Base-by-base conservation (phyloP, 352 stramenopile species). In the Blastocystis sp. region DNA sequence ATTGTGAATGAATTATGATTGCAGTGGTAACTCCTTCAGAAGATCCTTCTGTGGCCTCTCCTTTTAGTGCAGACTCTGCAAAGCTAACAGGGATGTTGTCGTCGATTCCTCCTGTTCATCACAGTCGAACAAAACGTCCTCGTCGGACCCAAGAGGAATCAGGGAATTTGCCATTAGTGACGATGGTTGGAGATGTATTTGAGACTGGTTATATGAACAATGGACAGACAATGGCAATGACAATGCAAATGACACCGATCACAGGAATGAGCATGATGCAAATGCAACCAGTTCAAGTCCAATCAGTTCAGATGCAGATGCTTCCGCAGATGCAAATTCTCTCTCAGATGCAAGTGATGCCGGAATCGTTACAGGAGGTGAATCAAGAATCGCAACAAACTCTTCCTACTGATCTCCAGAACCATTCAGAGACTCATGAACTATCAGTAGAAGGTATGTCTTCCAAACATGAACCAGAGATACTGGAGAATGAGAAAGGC, bases 241-340 rank as follows among this genome's bases (percentile, higher is more conserved):
- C 58, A 56, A 83, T 27, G 29, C 14, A 49, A n/a, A 46, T 74
- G 63, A 21, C 29, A 9, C 29, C 16, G 5, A 14, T 83, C 2
- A 21, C 27, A 0, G 42, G 51, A 3, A 83, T 83, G 21, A 43
- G 43, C n/a, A 83, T 83, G 43, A 52, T 66, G 49, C 32, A 37
- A 21, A 37, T 74, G 5, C 71, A 83, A 37, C 49, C 71, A 37
- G 58, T 83, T 16, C 63, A 83, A 43, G 21, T 42, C 16, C 37
- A 77, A 51, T 21, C 39, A 37, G 29, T 52, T 29, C 51, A 27
- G n/a, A 67, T 83, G 51, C 71, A 83, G 71, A 65, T 83, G 29
- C 24, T 80, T 6, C 21, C 43, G 6, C 69, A 58, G 21, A 32
- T 54, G 69, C 69, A 80, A 54, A 39, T 43, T 0, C 11, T 24